These are phyloP conservation scores for Russula compacta DNA, from an alignment of 768 basidiomycete genomes.

Conservation along the genomic window DNA sequence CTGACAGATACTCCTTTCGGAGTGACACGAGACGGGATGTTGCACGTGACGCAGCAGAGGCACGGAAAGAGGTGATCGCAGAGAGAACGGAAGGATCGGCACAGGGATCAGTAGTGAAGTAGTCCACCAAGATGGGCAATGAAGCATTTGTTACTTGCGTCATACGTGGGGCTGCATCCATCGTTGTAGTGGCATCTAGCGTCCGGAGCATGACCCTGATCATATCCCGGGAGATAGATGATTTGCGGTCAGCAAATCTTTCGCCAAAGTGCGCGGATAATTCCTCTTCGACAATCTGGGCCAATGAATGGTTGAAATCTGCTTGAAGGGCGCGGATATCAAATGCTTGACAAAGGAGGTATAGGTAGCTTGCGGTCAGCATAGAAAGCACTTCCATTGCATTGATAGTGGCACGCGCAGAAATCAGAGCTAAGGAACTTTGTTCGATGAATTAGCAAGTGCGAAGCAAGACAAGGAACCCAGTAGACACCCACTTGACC, in stretches of 20 bases:
- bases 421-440: slow-evolving; percentile 78
- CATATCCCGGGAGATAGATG: slow-evolving; percentile 31
- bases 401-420: slow-evolving; percentile 69
- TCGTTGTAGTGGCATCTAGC: slow-evolving; percentile 57
- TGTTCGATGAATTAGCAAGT: slow-evolving; percentile 16
- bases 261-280: slow-evolving; percentile 38
- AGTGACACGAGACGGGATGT: slow-evolving; percentile 39
- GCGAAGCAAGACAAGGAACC: neutral
- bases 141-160: slow-evolving; percentile 54
- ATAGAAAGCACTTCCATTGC: slow-evolving; percentile 72
- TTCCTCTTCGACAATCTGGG: slow-evolving; percentile 41
- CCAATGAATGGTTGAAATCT: slow-evolving; percentile 48
- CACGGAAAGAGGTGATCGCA: slow-evolving; percentile 45
- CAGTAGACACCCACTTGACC: slow-evolving; percentile 53
- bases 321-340: slow-evolving; percentile 70
- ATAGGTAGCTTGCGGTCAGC: slow-evolving; percentile 66
- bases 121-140: slow-evolving; percentile 56
- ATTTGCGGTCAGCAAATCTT: slow-evolving; percentile 30
- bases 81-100: slow-evolving; percentile 21
- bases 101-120: slow-evolving; percentile 28
- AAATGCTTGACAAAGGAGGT: slow-evolving; percentile 75
- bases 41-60: slow-evolving; percentile 40
- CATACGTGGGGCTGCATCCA: slow-evolving; percentile 69
- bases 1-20: slow-evolving; percentile 48
- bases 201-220: slow-evolving; percentile 37